These are phyloP conservation scores for Alternaria arborescens DNA, from an alignment of 2,329 filamentous ascomycete species.

Conservation along the genomic window DNA sequence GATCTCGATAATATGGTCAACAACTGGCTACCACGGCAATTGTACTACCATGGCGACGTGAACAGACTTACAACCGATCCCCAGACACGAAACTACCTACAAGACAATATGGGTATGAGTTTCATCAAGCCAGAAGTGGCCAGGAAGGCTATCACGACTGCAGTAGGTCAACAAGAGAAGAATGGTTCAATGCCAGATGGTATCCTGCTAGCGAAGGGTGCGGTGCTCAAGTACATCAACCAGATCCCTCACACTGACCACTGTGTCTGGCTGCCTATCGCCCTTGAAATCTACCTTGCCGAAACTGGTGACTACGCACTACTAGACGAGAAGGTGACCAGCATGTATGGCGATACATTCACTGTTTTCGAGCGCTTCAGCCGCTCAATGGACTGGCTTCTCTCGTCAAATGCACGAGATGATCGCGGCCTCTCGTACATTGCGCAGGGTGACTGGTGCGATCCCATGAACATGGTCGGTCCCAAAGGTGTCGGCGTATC, in stretches of 20 bases:
- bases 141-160: slow-evolving; percentile 59
- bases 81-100: slow-evolving; percentile 67
- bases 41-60: slow-evolving; percentile 67
- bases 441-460: slow-evolving; percentile 68
- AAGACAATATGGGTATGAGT: slow-evolving; percentile 69
- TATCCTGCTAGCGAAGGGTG: slow-evolving; percentile 62
- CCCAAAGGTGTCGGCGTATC: slow-evolving; percentile 66
- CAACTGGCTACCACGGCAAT: slow-evolving; percentile 66
- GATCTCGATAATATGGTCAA: slow-evolving; percentile 67
- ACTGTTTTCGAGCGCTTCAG: slow-evolving; percentile 65
- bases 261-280: slow-evolving; percentile 66
- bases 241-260: slow-evolving; percentile 68
- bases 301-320: slow-evolving; percentile 64
- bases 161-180: slow-evolving; percentile 63
- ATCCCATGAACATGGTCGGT: slow-evolving; percentile 70
- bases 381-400: slow-evolving; percentile 67
- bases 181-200: slow-evolving; percentile 68
- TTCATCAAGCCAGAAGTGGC: slow-evolving; percentile 63
- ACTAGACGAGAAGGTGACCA: slow-evolving; percentile 56
- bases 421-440: slow-evolving; percentile 65
- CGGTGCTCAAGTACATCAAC: slow-evolving; percentile 68
- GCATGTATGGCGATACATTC: slow-evolving; percentile 55
- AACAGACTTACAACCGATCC: slow-evolving; percentile 67
- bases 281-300: slow-evolving; percentile 63
- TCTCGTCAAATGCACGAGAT: slow-evolving; percentile 57